Percentiles rank a stretch among this genome's conserved stretches.
These are phyloP conservation scores for Trichophyton mentagrophytes DNA, from an alignment of 2,329 filamentous ascomycete genomes.

Conservation along the genomic window DNA sequence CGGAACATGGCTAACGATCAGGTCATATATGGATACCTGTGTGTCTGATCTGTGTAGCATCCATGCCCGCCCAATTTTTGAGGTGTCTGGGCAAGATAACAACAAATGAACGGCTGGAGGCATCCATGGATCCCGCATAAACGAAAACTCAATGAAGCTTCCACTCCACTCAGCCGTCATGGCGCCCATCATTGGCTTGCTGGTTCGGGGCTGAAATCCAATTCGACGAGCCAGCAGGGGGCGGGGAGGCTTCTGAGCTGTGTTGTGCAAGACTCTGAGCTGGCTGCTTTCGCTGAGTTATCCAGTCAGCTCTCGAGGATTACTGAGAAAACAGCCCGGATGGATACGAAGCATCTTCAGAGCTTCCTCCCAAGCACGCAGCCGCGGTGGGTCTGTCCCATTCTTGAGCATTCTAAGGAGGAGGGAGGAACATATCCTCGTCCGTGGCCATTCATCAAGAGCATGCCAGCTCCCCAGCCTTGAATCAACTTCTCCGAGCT, in stretches of 20 bases:
- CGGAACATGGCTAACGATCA: background rate
- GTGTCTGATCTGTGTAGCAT: background rate
- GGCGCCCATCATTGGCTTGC: background rate
- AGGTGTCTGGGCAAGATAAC: background rate
- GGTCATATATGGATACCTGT: background rate
- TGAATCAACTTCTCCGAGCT: background rate
- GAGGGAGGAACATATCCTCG: background rate
- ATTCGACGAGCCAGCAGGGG: background rate
- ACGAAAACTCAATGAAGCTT: background rate
- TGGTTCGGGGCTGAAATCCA: background rate
- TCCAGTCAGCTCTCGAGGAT: background rate
- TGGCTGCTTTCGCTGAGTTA: background rate
- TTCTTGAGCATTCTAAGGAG: background rate
- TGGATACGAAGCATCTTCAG: background rate
- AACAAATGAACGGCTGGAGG: background rate
- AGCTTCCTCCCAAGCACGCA: background rate
- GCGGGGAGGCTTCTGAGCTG: background rate
- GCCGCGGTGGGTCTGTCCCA: background rate
- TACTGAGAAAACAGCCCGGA: background rate
- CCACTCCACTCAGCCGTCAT: background rate
- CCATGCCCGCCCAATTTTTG: constrained; percentile 1
- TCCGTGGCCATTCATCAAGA: background rate
- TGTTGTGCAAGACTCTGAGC: background rate
- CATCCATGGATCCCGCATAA: background rate
- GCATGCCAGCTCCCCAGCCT: background rate